These are phyloP conservation scores for Globisporangium uncinulatum DNA, from an alignment of 352 stramenopile species.

Conservation along the genomic window DNA sequence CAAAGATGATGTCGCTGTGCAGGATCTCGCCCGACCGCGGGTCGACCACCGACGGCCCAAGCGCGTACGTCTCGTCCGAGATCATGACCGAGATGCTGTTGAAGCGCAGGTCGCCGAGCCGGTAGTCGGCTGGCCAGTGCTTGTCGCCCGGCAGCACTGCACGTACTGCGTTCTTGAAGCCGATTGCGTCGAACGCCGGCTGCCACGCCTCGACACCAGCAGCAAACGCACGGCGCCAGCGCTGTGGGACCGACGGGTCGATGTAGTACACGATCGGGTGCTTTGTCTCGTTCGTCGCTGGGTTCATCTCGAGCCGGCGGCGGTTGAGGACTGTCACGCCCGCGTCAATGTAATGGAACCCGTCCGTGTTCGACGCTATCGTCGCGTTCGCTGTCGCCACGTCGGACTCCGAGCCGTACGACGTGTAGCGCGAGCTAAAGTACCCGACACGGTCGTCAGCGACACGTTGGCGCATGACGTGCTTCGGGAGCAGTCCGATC, in stretches of 20 bases:
- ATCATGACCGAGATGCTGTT: constrained; percentile 85
- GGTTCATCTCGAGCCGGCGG: constrained; percentile 46
- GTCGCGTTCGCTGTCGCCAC: constrained; percentile 10
- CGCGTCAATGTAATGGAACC: constrained; percentile 46
- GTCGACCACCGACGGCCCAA: constrained; percentile 63
- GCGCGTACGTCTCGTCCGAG: constrained; percentile 66
- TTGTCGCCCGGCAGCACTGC: constrained; percentile 55
- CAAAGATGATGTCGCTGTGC: constrained; percentile 82
- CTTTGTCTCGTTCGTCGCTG: constrained; percentile 25
- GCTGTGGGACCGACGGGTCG: constrained; percentile 67
- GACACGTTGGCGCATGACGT: constrained; percentile 43
- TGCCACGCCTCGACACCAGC: constrained; percentile 71
- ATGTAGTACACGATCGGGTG: constrained; percentile 77
- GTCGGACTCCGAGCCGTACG: constrained; percentile 39
- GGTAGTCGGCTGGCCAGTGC: constrained; percentile 78
- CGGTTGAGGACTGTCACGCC: constrained; percentile 67
- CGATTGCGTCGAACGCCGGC: constrained; percentile 69
- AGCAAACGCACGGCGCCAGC: constrained; percentile 60
- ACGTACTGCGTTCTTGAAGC: constrained; percentile 64
- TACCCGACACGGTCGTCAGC: constrained; percentile 79
- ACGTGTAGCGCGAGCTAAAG: constrained; percentile 60
- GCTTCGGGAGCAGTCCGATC: constrained; percentile 62
- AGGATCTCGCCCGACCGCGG: constrained; percentile 83
- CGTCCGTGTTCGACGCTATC: constrained; percentile 8
- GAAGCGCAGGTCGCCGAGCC: constrained; percentile 81